These are phyloP conservation scores for Plasmodium vivax DNA, from an alignment of 169 alveolate genomes.

Conservation along the genomic window DNA sequence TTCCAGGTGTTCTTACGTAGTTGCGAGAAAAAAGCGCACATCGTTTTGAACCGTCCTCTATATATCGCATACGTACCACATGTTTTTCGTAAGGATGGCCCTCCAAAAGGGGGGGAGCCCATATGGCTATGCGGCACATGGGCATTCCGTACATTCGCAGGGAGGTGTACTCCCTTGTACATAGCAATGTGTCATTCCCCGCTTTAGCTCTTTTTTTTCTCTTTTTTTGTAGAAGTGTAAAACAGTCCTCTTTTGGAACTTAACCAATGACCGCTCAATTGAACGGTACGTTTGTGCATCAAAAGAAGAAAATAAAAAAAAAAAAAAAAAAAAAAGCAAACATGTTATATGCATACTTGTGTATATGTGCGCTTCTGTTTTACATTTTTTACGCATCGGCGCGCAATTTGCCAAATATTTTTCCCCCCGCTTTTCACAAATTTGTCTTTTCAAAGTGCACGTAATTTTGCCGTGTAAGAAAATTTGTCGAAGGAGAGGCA, in stretches of 20 bases:
- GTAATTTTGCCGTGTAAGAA: background rate
- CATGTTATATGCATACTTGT: background rate
- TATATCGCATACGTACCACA: background rate
- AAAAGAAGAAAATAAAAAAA: background rate
- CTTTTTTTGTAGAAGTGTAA: background rate
- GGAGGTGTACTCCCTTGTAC: background rate
- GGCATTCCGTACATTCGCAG: background rate
- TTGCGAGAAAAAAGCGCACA: background rate
- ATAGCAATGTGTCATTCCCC: background rate
- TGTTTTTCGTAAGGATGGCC: background rate
- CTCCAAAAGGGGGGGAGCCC: background rate
- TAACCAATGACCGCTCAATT: background rate
- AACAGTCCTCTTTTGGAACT: background rate
- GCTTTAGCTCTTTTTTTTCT: background rate
- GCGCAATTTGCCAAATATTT: background rate
- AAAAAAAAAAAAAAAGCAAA: background rate
- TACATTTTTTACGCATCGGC: background rate
- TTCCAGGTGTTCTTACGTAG: background rate
- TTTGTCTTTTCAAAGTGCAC: slow-evolving; percentile 26
- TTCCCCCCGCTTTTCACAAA: background rate
- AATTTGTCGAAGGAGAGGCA: background rate
- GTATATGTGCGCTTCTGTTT: background rate
- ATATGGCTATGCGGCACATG: background rate
- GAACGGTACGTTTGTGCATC: background rate
- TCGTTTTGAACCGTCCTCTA: background rate